A percentile compares a stretch with the other conserved stretches of the same genome.
Conservation (phyloP, 73 alveolate genomes). For the Paramecium octaurelia region DNA sequence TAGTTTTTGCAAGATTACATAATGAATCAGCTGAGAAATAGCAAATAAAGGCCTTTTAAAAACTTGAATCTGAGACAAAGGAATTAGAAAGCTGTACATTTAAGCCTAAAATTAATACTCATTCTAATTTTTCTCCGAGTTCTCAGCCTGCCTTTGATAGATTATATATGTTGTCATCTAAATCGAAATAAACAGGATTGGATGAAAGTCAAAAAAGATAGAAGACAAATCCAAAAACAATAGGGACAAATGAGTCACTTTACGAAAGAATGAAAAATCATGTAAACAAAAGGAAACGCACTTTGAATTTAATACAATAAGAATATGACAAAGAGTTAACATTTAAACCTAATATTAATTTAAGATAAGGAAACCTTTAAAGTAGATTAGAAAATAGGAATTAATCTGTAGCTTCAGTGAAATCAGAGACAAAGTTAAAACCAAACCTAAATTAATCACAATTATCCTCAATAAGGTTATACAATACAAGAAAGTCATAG, state of each 20-base stretch:
- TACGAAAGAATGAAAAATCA: constrained; percentile 45
- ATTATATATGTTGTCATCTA: constrained; percentile 23
- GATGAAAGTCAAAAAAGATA: background rate
- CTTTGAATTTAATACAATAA: background rate
- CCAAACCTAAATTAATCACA: background rate
- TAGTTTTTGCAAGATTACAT: constrained; percentile 22
- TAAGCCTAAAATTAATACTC: background rate
- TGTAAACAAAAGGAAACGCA: background rate
- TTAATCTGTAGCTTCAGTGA: background rate
- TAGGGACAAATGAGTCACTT: background rate
- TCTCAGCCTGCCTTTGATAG: constrained; percentile 21
- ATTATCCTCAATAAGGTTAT: background rate
- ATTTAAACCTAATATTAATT: constrained; percentile 23
- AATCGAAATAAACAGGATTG: background rate
- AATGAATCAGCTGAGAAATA: constrained; percentile 43
- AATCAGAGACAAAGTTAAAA: background rate
- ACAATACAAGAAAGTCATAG: constrained; percentile 12
- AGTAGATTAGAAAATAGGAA: background rate
- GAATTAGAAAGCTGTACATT: constrained; percentile 4
- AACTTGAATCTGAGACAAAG: background rate
- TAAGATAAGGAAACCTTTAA: background rate
- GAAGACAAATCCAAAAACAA: background rate
- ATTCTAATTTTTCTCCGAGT: background rate
- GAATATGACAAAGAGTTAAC: constrained; percentile 11
- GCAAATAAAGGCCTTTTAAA: background rate